Conservation (phyloP, 2,329 filamentous ascomycete species). For the Aspergillus melleus region DNA sequence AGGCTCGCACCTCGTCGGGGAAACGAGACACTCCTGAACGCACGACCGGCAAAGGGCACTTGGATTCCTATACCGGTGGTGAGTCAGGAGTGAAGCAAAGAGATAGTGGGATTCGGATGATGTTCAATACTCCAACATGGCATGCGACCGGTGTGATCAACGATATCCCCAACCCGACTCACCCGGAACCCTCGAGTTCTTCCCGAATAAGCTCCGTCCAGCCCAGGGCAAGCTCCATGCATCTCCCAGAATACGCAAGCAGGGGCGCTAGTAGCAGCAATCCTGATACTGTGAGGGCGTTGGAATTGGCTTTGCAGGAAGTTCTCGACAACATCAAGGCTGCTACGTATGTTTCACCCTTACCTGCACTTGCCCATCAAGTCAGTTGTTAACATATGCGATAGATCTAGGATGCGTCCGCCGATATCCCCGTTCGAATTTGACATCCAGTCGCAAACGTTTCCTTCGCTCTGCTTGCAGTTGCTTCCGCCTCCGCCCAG, state of each 20-base stretch:
- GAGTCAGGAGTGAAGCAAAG: conserved; percentile 38
- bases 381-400: conserved; percentile 7
- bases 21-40: conserved; percentile 65
- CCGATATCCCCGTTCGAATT: conserved; percentile 65
- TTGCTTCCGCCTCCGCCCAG: conserved; percentile 79
- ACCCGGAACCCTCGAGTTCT: conserved; percentile 39
- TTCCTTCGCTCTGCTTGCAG: conserved; percentile 79
- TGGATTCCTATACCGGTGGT: conserved; percentile 32
- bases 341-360: conserved; percentile 64
- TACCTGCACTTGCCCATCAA: not conserved
- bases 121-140: conserved; percentile 68
- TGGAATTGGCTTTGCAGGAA: conserved; percentile 82
- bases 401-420: conserved; percentile 46
- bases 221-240: conserved; percentile 30
- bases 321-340: conserved; percentile 78
- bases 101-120: conserved; percentile 43
- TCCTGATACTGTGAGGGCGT: conserved; percentile 78
- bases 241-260: conserved; percentile 56
- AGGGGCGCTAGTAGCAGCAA: conserved; percentile 65
- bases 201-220: conserved; percentile 33
- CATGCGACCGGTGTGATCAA: conserved; percentile 77
- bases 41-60: conserved; percentile 45
- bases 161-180: conserved; percentile 61
- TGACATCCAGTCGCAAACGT: conserved; percentile 80
- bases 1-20: conserved; percentile 67